These are phyloP conservation scores for Achaetomiella virescens DNA, from an alignment of 495 filamentous ascomycete species.

Conservation along the genomic window DNA sequence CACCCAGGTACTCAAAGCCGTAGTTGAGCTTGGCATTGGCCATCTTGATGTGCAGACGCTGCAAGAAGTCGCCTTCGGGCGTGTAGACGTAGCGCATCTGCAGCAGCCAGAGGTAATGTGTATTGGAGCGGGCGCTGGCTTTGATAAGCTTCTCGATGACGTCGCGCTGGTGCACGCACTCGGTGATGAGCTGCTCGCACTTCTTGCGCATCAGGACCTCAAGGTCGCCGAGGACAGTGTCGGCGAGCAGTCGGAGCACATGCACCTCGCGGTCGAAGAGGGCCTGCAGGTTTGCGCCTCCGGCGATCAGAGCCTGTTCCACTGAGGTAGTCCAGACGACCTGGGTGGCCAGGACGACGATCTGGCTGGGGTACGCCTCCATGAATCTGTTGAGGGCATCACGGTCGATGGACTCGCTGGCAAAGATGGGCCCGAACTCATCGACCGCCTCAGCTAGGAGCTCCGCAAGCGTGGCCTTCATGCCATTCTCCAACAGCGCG, in stretches of 20 bases:
- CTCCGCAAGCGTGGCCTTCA: constrained; percentile 91
- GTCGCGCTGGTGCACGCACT: constrained; percentile 96
- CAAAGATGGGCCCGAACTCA: constrained; percentile 67
- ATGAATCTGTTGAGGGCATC: constrained; percentile 70
- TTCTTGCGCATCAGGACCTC: constrained; percentile 85
- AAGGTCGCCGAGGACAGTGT: constrained; percentile 84
- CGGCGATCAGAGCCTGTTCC: constrained; percentile 63
- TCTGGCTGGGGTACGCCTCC: constrained; percentile 77
- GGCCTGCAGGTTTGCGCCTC: constrained; percentile 56
- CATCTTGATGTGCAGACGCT: constrained; percentile 88
- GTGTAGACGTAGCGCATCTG: constrained; percentile 95
- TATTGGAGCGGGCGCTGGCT: constrained; percentile 65
- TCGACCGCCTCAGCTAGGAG: constrained; percentile 79
- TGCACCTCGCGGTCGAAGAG: constrained; percentile 72
- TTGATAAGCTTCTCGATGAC: constrained; percentile 76
- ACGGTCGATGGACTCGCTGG: constrained; percentile 56
- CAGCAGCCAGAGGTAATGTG: constrained; percentile 88
- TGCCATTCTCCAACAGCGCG: constrained; percentile 77
- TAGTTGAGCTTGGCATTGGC: constrained; percentile 93
- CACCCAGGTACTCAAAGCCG: constrained; percentile 95
- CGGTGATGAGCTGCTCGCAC: constrained; percentile 97
- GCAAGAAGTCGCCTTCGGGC: constrained; percentile 70
- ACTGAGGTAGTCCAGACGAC: constrained; percentile 86
- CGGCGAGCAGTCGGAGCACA: constrained; percentile 74
- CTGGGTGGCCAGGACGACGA: constrained; percentile 94